Percentiles rank a stretch among this genome's conserved stretches.
Conservation (phyloP, 495 filamentous ascomycete genomes). For the Bacidia rubella region DNA sequence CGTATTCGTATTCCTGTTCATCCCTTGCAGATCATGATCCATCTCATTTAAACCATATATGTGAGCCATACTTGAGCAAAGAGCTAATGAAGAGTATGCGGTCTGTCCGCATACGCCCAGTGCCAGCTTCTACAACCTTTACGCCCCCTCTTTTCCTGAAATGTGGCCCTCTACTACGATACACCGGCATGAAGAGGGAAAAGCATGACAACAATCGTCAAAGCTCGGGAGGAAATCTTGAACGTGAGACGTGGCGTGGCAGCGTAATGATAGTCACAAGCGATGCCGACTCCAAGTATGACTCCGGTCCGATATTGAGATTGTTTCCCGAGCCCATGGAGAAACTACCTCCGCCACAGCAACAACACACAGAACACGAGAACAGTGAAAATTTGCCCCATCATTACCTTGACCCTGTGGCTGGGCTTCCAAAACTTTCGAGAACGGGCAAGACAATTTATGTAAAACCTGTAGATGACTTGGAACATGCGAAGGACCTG, state of each 20-base stretch:
- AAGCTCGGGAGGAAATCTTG: constrained; percentile 23
- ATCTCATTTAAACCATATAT: constrained; percentile 18
- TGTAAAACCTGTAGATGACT: constrained; percentile 71
- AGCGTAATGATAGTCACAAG: constrained; percentile 86
- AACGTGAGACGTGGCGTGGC: constrained; percentile 79
- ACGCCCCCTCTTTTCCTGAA: constrained; percentile 72
- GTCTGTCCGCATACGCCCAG: constrained; percentile 24
- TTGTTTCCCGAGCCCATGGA: constrained; percentile 80
- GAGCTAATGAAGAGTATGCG: constrained; percentile 26
- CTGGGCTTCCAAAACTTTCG: constrained; percentile 72
- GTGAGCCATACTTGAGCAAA: constrained; percentile 20
- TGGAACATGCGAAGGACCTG: constrained; percentile 60
- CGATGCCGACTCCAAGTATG: constrained; percentile 68
- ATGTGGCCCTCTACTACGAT: constrained; percentile 81
- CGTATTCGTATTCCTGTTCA: constrained; percentile 17
- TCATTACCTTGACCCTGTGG: constrained; percentile 79
- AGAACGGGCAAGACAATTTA: constrained; percentile 68
- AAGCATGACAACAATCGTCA: constrained; percentile 23
- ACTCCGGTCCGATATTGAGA: constrained; percentile 60
- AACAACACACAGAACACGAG: constrained; percentile 49
- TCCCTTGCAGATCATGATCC: constrained; percentile 16
- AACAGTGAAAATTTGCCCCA: constrained; percentile 47
- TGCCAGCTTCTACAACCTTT: constrained; percentile 52
- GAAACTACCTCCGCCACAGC: constrained; percentile 70
- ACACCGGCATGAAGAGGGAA: constrained; percentile 54